Base-by-base conservation (phyloP, 352 stramenopile genomes). In the Phytophthora pisi region DNA sequence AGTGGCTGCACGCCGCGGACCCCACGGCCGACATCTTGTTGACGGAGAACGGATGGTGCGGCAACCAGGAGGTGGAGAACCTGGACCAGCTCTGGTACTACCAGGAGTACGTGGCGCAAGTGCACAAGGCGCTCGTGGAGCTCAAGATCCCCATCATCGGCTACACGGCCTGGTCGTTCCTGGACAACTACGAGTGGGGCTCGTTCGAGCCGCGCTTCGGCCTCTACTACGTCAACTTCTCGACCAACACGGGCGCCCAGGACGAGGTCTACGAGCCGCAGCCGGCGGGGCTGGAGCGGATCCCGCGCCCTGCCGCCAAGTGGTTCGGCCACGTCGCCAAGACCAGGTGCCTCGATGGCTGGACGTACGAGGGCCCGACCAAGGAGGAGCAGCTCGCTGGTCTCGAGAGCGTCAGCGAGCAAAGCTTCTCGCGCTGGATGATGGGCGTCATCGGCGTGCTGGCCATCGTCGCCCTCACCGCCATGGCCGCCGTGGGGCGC, bases 181-280 rank as follows among this genome's bases (percentile, higher is more conserved):
- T 98, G 51, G 95, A 98, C 70, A 98, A 98, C 66, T 98, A 97
- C 74, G 95, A 99, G 70, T 99, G 96, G 96, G 78, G 93, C 4
- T 88, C 78, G 43, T 91, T 81, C 64, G 71, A 75, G 28, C 78
- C 80, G 18, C 80, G 80, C 34, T 91, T 89, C 51, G 82, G 82
- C 5, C 70, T 91, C 43, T 91, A 79, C 66, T 88, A 88, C 68
- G 80, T 91, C 43, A 78, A 91, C 53, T 89, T 78, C 51, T 76
- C 79, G 24, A 62, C 66, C 30, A 42, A 66, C 8, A 80, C 66
- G 0, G 78, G 74, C 24, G 52, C 38, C 34, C 71, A 83, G 54
- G 66, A 83, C 24, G 61, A 63, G 59, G 66, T 42, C n/a, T 81
- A 74, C 51, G 53, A 15, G 40, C 75, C 31, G 51, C 66, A 66